Conservation (phyloP, 257 asterid species). For the Jasminum sambac region DNA sequence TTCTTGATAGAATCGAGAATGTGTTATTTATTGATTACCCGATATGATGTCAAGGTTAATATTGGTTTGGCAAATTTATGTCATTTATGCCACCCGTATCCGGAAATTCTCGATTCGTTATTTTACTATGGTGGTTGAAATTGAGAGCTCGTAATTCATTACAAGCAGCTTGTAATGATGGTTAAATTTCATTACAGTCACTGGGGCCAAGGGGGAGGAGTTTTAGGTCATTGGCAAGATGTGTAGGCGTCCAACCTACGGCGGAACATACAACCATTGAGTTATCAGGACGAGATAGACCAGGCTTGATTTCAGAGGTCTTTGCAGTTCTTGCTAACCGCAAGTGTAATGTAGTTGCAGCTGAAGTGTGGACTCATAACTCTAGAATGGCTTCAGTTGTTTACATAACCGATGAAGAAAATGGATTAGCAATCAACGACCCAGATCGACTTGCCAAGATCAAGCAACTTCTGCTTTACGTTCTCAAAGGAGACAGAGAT, state of each 20-base stretch:
- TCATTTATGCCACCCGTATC: neutral
- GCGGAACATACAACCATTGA: constrained; percentile 68
- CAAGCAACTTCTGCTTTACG: constrained; percentile 62
- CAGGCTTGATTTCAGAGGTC: constrained; percentile 78
- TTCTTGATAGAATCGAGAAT: constrained; percentile 19
- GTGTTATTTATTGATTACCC: constrained; percentile 6
- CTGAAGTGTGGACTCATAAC: constrained; percentile 96
- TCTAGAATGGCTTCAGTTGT: constrained; percentile 83
- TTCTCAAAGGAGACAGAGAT: constrained; percentile 64
- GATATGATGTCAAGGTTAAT: constrained; percentile 4
- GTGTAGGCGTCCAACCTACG: constrained; percentile 65
- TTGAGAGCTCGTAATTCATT: neutral
- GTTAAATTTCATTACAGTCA: constrained; percentile 44
- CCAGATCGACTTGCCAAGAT: constrained; percentile 58
- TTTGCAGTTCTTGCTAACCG: constrained; percentile 81
- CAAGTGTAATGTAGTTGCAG: constrained; percentile 73
- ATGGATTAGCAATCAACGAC: constrained; percentile 53
- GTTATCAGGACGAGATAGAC: constrained; percentile 77
- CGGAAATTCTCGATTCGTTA: neutral
- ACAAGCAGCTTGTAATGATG: neutral
- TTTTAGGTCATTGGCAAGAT: constrained; percentile 54
- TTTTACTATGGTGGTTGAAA: neutral
- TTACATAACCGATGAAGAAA: constrained; percentile 67
- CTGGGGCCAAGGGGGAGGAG: constrained; percentile 52
- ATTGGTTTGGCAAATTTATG: neutral